Conservation (phyloP, 257 asterid genomes). For the Pogostemon cablin region DNA sequence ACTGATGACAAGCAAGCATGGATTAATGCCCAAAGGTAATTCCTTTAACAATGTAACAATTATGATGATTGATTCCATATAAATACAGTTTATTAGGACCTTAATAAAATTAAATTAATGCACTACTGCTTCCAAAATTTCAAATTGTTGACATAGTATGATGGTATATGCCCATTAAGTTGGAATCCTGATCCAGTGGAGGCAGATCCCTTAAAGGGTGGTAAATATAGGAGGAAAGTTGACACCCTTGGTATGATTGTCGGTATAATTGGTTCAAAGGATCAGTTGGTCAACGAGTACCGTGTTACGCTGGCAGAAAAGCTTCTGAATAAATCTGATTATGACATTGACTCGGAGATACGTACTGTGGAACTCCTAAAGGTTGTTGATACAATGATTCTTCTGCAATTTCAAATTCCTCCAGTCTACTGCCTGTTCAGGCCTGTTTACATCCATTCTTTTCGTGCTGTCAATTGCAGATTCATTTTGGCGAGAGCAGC, state of each 20-base stretch:
- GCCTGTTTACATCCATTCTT: slow-evolving; percentile 32
- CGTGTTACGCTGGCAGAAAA: slow-evolving; percentile 99
- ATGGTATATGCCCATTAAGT: slow-evolving; percentile 46
- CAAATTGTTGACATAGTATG: slow-evolving; percentile 40
- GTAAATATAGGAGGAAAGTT: slow-evolving; percentile 79
- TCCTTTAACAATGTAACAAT: neutral
- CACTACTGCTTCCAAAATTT: slow-evolving; percentile 25
- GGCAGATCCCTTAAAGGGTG: slow-evolving; percentile 88
- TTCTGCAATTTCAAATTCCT: slow-evolving; percentile 32
- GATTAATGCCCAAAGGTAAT: slow-evolving; percentile 83
- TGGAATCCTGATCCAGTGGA: slow-evolving; percentile 99
- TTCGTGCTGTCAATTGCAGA: slow-evolving; percentile 51
- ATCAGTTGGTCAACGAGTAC: slow-evolving; percentile 95
- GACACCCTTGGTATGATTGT: slow-evolving; percentile 97
- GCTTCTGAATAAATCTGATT: slow-evolving; percentile 91
- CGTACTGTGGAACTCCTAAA: slow-evolving; percentile 94
- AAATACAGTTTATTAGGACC: slow-evolving; percentile 7
- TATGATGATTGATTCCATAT: slow-evolving; percentile 7
- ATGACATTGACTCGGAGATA: slow-evolving; percentile 93
- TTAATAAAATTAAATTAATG: slow-evolving; percentile 4
- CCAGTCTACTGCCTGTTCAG: slow-evolving; percentile 18
- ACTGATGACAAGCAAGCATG: slow-evolving; percentile 93
- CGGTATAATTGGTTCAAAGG: slow-evolving; percentile 96
- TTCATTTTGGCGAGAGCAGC: slow-evolving; percentile 98
- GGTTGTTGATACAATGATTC: slow-evolving; percentile 49